phyloP scores from a whole-genome alignment of 345 rosid genomes.

The Firmiana major region DNA sequence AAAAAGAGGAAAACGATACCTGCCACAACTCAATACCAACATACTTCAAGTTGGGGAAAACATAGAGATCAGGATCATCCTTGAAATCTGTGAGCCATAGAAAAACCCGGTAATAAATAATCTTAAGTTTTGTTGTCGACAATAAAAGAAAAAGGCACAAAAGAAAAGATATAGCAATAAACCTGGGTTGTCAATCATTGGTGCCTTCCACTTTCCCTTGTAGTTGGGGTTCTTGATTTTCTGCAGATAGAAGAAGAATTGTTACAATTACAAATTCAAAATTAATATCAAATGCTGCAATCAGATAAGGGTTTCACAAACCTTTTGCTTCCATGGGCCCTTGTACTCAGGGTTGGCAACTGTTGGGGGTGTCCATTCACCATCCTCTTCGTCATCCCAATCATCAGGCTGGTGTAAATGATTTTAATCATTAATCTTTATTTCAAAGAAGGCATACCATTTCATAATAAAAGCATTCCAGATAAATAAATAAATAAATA shows the following conservation, averaged over 20 bases:
- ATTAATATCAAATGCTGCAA: slow-evolving; percentile 6
- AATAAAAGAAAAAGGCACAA: not conserved
- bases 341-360: slow-evolving; percentile 93
- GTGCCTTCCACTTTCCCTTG: slow-evolving; percentile 98
- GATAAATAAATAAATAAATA: not conserved
- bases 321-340: slow-evolving; percentile 96
- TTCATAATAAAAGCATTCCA: not conserved
- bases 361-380: slow-evolving; percentile 99
- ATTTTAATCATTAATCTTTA: slow-evolving; percentile 12
- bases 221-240: slow-evolving; percentile 92
- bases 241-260: slow-evolving; percentile 35
- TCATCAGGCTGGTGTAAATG: slow-evolving; percentile 72
- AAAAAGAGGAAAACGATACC: slow-evolving; percentile 36
- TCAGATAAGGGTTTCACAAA: slow-evolving; percentile 25
- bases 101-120: not conserved
- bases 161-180: slow-evolving; percentile 3
- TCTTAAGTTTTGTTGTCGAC: not conserved
- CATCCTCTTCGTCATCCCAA: slow-evolving; percentile 99
- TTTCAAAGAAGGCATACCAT: not conserved
- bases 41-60: slow-evolving; percentile 85
- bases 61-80: slow-evolving; percentile 89
- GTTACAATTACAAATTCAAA: not conserved
- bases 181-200: slow-evolving; percentile 99
- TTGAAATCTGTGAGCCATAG: slow-evolving; percentile 60
- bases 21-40: slow-evolving; percentile 99